Conservation (phyloP, 163 green algal genomes). For the Chlamydomonas reinhardtii region DNA sequence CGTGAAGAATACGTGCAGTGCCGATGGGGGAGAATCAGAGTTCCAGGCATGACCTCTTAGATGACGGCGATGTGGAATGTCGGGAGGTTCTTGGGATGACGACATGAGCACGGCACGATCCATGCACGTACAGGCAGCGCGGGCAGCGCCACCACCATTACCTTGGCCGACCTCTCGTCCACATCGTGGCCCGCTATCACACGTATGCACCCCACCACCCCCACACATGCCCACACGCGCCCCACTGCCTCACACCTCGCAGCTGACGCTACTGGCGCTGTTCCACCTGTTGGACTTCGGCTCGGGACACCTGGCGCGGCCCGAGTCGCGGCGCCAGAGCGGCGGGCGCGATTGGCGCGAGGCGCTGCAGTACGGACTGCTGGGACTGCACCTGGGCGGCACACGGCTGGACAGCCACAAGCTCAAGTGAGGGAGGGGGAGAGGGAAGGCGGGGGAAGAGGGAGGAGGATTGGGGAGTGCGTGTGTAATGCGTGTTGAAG, state of each 20-base stretch:
- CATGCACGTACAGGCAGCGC: no score
- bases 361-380: conserved; percentile 58
- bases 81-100: no score
- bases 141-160: no score
- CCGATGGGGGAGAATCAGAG: no score
- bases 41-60: no score
- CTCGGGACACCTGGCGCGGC: conserved; percentile 63
- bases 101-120: no score
- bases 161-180: no score
- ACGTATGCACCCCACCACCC: no score
- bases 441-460: neutral
- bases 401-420: conserved; percentile 51
- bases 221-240: no score
- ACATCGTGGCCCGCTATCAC: no score
- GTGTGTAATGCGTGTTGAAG: neutral
- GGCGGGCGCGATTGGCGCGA: conserved; percentile 48
- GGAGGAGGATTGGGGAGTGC: neutral
- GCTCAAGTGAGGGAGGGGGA: conserved; percentile 12
- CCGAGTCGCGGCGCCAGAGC: conserved; percentile 1
- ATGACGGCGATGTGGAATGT: no score
- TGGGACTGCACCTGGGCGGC: conserved; percentile 66
- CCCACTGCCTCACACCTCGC: neutral
- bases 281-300: conserved; percentile 79
- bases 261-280: conserved; percentile 70
- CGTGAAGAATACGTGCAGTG: no score